These are phyloP conservation scores for Ganoderma lucidum DNA, from an alignment of 1,284 basidiomycete genomes.

Conservation along the genomic window DNA sequence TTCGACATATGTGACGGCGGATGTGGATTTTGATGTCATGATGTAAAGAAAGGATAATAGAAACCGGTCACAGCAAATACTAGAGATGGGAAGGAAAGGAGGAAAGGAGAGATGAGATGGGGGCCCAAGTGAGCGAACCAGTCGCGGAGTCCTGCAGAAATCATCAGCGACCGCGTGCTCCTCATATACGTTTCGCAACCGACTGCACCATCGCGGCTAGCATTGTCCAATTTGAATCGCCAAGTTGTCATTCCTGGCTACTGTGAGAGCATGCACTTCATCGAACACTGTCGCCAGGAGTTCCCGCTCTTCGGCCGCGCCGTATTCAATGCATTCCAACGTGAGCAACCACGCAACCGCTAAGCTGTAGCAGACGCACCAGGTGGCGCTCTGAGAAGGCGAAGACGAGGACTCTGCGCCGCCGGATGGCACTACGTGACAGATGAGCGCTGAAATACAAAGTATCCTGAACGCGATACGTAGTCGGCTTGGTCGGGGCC, in stretches of 20 bases:
- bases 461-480: background rate
- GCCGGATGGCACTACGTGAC: background rate
- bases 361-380: background rate
- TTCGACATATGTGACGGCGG: background rate
- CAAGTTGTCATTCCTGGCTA: too few relatives aligned
- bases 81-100: background rate
- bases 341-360: background rate
- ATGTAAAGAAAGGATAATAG: background rate
- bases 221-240: background rate
- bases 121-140: constrained; percentile 4
- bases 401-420: background rate
- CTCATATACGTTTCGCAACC: background rate
- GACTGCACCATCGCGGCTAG: background rate
- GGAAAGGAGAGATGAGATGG: background rate
- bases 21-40: background rate
- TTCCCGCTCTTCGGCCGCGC: background rate
- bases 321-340: background rate
- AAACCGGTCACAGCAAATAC: background rate
- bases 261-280: background rate
- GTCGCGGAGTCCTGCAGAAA: background rate
- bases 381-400: background rate
- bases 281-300: background rate
- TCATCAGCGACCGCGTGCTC: background rate
- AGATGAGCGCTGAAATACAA: background rate
- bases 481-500: background rate